Evolutionary conservation across 495 filamentous ascomycete genomes (phyloP), one percentile per base, ranked within the genome.

Genomic region (Oleoguttula mirabilis): DNA sequence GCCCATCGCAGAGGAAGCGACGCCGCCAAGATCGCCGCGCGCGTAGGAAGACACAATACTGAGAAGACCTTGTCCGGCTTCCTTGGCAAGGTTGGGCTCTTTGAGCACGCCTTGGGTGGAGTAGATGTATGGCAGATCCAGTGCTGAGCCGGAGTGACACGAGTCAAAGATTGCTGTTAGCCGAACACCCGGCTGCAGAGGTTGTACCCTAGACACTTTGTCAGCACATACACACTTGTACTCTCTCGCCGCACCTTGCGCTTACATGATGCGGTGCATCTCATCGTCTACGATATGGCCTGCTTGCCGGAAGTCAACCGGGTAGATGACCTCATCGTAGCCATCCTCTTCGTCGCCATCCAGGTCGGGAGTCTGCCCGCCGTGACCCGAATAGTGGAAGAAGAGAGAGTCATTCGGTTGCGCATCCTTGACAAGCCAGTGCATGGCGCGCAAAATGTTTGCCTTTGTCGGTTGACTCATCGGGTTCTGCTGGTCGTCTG

Each of bases 121-220:
- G 72, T 98, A 98, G 61, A 98, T 81, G 66, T 95, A 98, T 23
- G 90, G 90, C 21, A 98, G 73, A 58, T 98, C 90, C 54, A 98
- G 72, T 5, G 88, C 90, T 6, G 90, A 93, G 50, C 90, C 90
- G 3, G 88, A 94, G 63, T 98, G 90, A 66, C 90, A 98, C n/a
- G 88, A 94, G 65, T 98, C 90, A 67, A 98, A 98, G 60, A 98
- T 96, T 32, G 90, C 90, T 1, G 90, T 98, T 38, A 98, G 68
- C 24, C 90, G 79, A 17, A 94, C 88, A 44, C 90, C 90, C 10
- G 82, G 71, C 50, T 72, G 71, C 11, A 98, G 68, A 7, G 84
- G 76, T 32, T 66, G 67, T 36, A 98, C 90, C 60, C 61, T 64
- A 37, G 10, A n/a, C n/a, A n/a, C n/a, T n/a, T n/a, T n/a, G n/a